Base-by-base conservation (phyloP, 306 rosid genomes). In the Cicer arietinum region DNA sequence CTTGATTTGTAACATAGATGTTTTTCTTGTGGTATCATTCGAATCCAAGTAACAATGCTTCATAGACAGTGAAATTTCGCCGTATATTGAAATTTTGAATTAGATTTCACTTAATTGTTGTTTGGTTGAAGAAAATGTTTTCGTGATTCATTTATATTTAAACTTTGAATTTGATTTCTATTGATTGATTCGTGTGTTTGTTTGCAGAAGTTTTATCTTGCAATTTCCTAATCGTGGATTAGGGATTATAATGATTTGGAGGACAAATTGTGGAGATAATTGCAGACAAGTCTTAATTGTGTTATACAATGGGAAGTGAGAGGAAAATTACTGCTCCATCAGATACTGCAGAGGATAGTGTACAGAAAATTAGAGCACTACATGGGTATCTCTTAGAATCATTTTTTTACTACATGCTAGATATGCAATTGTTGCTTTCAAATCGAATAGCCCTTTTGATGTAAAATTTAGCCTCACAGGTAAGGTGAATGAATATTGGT, bases 201-300 rank as follows among this genome's bases (percentile, higher is more conserved):
- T 40, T 54, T 78, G 57, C 80, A 78, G 80, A 66, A 71, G 69
- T 70, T 80, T 60, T 75, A 48, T 67, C 43, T 53, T 70, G 81
- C 77, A 40, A 69, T 71, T 85, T 75, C 53, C 37, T 69, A 18
- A 53, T 22, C 13, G 73, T 40, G 73, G 73, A 83, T 30, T 30
- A 51, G 82, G 76, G 69, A 80, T 64, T 84, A 89, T 82, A 85
- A 91, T 93, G 98, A 86, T 91, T 78, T 85, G 90, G 98, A 88
- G 73, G 75, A 62, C 76, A 83, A 58, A 73, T 77, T 70, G 78
- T 51, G 77, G 67, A 85, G 80, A 79, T 43, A 88, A 67, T 79
- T 71, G 79, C 79, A 69, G 84, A 80, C 82, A 77, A 76, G 79
- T 83, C 5, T 86, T 83, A 71, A 80, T 92, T 70, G 85, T 77